phyloP scores from a whole-genome alignment of 768 basidiomycete genomes.

The Mycena leptocephala region DNA sequence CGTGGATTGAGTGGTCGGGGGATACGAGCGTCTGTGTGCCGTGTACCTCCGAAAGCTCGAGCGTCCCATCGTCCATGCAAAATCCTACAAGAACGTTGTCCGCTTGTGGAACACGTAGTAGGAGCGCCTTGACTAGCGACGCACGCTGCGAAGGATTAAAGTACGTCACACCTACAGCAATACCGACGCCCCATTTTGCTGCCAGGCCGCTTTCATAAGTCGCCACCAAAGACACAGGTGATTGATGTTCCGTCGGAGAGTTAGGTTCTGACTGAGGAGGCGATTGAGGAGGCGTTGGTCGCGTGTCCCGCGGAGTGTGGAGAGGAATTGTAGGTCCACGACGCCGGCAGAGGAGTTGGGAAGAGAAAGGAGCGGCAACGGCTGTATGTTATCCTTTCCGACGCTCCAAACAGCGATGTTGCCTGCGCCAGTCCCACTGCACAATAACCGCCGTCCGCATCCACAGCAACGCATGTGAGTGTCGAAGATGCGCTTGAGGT shows the following conservation, averaged over 20 bases:
- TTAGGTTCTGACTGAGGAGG: slow-evolving; percentile 50
- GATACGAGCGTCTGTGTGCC: slow-evolving; percentile 59
- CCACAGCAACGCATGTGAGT: slow-evolving; percentile 76
- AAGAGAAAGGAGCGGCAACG: slow-evolving; percentile 59
- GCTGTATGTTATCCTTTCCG: slow-evolving; percentile 52
- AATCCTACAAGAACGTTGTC: slow-evolving; percentile 71
- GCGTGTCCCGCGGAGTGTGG: slow-evolving; percentile 28
- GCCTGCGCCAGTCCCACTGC: slow-evolving; percentile 82
- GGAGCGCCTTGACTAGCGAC: slow-evolving; percentile 62
- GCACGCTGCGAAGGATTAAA: slow-evolving; percentile 62
- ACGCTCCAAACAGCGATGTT: slow-evolving; percentile 77
- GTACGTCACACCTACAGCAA: slow-evolving; percentile 50
- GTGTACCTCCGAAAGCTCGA: slow-evolving; percentile 74
- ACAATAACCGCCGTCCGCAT: slow-evolving; percentile 72
- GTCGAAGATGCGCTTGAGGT: slow-evolving; percentile 65
- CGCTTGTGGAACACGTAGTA: slow-evolving; percentile 66
- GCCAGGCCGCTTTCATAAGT: slow-evolving; percentile 75
- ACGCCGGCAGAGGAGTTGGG: slow-evolving; percentile 65
- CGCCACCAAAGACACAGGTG: slow-evolving; percentile 57
- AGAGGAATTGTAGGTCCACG: slow-evolving; percentile 68
- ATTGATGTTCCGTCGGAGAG: slow-evolving; percentile 44
- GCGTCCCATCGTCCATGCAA: slow-evolving; percentile 74
- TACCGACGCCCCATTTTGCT: slow-evolving; percentile 67
- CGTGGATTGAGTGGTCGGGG: slow-evolving; percentile 66
- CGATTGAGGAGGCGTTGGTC: slow-evolving; percentile 43